Evolutionary conservation across 1,139 yeast genomes (phyloP), one percentile per base, ranked within the genome.

Genomic region (Candida sanyaensis): DNA sequence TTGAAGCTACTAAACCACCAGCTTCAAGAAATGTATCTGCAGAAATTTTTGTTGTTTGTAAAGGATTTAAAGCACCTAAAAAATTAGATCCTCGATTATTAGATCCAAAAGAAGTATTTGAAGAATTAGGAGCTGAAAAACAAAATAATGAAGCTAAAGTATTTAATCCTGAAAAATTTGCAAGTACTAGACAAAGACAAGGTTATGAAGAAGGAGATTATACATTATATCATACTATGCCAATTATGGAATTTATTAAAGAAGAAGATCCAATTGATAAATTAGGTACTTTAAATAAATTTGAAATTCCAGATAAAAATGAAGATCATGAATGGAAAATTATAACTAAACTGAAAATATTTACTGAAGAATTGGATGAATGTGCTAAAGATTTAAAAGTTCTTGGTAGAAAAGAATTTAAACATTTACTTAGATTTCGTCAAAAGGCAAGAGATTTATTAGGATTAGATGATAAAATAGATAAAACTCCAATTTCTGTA

Each of bases 1-100:
- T 93, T 42, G 99, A 93, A 66, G 99, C 99, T 10, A 93, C 99
- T 1, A 93, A 93, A 63, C 99, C 99, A 7, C 98, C 99, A 17
- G 93, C 98, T 17, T 91, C 97, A 41, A 92, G 99, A 84, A 89
- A 89, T 69, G 99, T 95, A 24, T 93, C 99, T 60, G 99, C 99
- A 2, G 99, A 93, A 77, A 95, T 95, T 62, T 93, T 93, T 63
- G 99, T 93, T 46, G 97, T 92, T 36, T 93, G 99, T 71, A 85
- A 86, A 67, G 96, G 96, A 12, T 93, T 88, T 73, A 93, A 91
- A 66, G 97, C 98, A 10, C 99, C 99, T 44, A 90, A 91, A 66
- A 91, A 88, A 65, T 69, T 93, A 54, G 99, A 95, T 70, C 97
- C 98, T 42, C 81, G 96, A 61, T 76, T 93, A 50, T 75, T 95